Conservation (phyloP, 2,329 filamentous ascomycete genomes). For the Thermothelomyces thermophilus region DNA sequence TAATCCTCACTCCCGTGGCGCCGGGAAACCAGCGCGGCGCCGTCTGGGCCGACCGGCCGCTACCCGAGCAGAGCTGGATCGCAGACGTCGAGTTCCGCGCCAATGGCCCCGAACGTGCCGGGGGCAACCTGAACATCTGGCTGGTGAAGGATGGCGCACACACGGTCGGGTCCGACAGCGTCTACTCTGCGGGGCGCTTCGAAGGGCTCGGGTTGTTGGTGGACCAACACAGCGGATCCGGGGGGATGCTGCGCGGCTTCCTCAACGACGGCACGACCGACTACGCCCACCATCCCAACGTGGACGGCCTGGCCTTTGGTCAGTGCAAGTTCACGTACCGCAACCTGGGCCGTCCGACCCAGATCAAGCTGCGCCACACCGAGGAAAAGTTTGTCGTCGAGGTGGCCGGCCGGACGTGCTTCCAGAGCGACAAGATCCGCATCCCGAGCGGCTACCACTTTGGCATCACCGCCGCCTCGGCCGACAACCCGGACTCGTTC, state of each 20-base stretch:
- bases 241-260: conserved; percentile 83
- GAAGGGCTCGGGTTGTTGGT: conserved; percentile 86
- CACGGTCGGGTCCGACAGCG: conserved; percentile 62
- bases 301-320: conserved; percentile 85
- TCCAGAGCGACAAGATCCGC: conserved; percentile 71
- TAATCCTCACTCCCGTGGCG: conserved; percentile 83
- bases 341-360: conserved; percentile 79
- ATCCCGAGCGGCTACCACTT: conserved; percentile 78
- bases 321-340: conserved; percentile 88
- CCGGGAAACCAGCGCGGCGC: conserved; percentile 81
- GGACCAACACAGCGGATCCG: conserved; percentile 70
- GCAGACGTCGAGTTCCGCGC: conserved; percentile 83
- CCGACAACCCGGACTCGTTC: conserved; percentile 89
- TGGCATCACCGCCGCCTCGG: conserved; percentile 80
- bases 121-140: conserved; percentile 92
- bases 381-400: conserved; percentile 64
- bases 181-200: conserved; percentile 79
- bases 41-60: conserved; percentile 64
- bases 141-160: conserved; percentile 64
- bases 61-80: conserved; percentile 65
- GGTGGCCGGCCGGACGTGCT: conserved; percentile 75
- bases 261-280: conserved; percentile 84
- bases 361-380: conserved; percentile 66
- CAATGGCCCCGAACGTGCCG: conserved; percentile 74
- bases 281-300: conserved; percentile 66